A percentile compares a stretch with the other conserved stretches of the same genome.
Conservation (phyloP, 2,329 filamentous ascomycete species). For the Nemania serpens region DNA sequence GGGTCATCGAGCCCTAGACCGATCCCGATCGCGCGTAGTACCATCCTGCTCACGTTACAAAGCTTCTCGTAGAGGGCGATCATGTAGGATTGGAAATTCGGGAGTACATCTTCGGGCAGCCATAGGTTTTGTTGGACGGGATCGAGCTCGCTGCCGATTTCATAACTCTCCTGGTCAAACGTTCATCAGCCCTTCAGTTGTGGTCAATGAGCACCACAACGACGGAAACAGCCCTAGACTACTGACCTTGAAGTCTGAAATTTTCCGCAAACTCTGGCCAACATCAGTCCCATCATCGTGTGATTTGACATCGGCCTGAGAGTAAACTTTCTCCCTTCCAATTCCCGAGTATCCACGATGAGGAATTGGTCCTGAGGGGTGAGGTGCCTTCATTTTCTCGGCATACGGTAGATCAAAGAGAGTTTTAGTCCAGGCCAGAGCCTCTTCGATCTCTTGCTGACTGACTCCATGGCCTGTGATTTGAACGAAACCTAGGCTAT, state of each 20-base stretch:
- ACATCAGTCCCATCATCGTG: conserved; percentile 6
- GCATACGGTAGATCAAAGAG: conserved; percentile 32
- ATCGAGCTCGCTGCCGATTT: conserved; percentile 51
- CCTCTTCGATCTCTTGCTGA: conserved; percentile 24
- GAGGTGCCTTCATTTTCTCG: conserved; percentile 35
- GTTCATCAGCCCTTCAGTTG: neutral
- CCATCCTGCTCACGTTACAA: conserved; percentile 14
- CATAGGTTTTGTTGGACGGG: conserved; percentile 51
- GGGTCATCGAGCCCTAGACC: conserved; percentile 21
- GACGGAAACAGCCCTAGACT: neutral
- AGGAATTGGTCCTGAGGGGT: conserved; percentile 29
- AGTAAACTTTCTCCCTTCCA: conserved; percentile 33
- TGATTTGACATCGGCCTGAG: conserved; percentile 20
- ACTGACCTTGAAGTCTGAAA: conserved; percentile 32
- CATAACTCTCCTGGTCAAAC: conserved; percentile 44
- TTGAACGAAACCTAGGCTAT: conserved; percentile 26
- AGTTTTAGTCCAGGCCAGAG: conserved; percentile 29
- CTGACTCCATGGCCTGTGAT: conserved; percentile 29
- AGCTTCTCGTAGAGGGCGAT: conserved; percentile 39
- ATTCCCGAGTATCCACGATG: conserved; percentile 34
- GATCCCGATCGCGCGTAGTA: conserved; percentile 27
- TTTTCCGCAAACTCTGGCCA: conserved; percentile 24
- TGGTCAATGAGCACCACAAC: neutral
- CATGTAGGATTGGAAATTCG: conserved; percentile 48
- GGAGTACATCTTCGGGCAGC: conserved; percentile 50